Evolutionary conservation across 495 filamentous ascomycete species (phyloP), one percentile per base, ranked within the genome.

Genomic region (Bryoglossum gracile): DNA sequence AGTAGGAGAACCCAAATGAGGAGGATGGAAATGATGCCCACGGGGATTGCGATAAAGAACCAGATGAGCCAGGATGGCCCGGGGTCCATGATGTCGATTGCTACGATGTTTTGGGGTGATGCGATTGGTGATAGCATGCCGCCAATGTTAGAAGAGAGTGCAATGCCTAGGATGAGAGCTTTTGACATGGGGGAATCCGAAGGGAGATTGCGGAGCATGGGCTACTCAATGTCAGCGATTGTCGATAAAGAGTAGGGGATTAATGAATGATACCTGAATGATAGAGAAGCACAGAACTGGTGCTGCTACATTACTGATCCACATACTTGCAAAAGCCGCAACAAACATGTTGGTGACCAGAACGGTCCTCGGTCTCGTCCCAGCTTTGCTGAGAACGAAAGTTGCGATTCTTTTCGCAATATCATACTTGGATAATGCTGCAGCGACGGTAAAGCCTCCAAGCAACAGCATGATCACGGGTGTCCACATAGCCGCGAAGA

Each of bases 211-310:
- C 92, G 88, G 32, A 99, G 72, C 65, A 99, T 83, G 22, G 92
- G 92, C 81, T 91, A 56, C n/a, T 5, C 3, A 38, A 2, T 14
- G 21, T 14, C 21, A 43, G 24, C 10, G 24, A 3, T 6, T 41
- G 2, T 32, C 28, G 28, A 13, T 41, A 14, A 41, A 22, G 1
- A 10, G 2, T 5, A 2, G 22, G 23, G 21, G 17, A 6, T 19
- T 8, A 25, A 43, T 8, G 18, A 34, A 8, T 6, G 28, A 14
- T 65, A 84, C 81, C 73, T 92, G 87, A 53, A 95, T 89, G 64
- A 97, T 97, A 13, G 88, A 94, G 62, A 89, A 97, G 72, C 94
- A 99, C 8, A 99, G 77, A n/a, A 99, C 92, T 0, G 92, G 92
- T 3, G 94, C 91, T 14, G 92, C 92, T 26, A 99, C 92, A 55